phyloP scores from a whole-genome alignment of 768 basidiomycete species.

The Serpula lacrymans region DNA sequence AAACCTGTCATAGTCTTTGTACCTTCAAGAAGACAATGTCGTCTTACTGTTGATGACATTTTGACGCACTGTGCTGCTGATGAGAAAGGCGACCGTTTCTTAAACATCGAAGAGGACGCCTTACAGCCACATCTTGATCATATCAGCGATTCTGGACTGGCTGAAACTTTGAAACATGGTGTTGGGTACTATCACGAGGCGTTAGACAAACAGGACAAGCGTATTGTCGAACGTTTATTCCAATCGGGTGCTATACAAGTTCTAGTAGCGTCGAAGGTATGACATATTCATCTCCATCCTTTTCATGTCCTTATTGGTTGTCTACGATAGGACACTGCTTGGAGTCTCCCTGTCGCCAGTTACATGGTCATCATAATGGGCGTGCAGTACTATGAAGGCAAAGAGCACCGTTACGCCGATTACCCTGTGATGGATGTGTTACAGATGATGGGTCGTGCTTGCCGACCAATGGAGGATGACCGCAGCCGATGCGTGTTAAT shows the following conservation, averaged over 20 bases:
- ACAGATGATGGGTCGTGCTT: constrained; percentile 99
- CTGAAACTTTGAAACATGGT: constrained; percentile 82
- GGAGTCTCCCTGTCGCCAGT: constrained; percentile 90
- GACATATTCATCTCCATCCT: constrained; percentile 10
- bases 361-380: constrained; percentile 99
- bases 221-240: constrained; percentile 89
- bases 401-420: constrained; percentile 96
- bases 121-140: constrained; percentile 88
- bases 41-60: constrained; percentile 90
- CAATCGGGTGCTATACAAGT: constrained; percentile 94
- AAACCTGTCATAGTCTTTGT: constrained; percentile 94
- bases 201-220: constrained; percentile 86
- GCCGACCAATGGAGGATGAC: constrained; percentile 84
- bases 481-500: constrained; percentile 93
- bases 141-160: constrained; percentile 69
- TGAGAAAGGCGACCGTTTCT: constrained; percentile 78
- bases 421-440: constrained; percentile 98
- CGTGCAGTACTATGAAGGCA: constrained; percentile 95
- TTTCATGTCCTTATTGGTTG: background rate
- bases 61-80: constrained; percentile 87
- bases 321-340: constrained; percentile 76
- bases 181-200: constrained; percentile 97
- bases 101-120: constrained; percentile 82
- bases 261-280: constrained; percentile 87
- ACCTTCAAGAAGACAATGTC: constrained; percentile 89